Percentiles rank a stretch among this genome's conserved stretches.
These are phyloP conservation scores for Cochlearia excelsa DNA, from an alignment of 345 rosid species.

Conservation along the genomic window DNA sequence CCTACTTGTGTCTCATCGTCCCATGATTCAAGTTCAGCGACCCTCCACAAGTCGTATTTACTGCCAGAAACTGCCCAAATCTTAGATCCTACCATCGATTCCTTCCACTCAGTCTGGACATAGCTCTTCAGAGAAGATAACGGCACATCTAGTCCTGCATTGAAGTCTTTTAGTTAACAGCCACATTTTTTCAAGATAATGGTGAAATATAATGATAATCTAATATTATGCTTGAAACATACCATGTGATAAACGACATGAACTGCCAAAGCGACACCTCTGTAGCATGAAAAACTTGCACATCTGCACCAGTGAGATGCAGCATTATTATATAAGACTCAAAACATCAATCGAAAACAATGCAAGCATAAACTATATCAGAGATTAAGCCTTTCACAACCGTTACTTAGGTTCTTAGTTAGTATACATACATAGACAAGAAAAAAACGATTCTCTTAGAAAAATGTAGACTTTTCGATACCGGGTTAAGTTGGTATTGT, in stretches of 20 bases:
- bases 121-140: slow-evolving; percentile 71
- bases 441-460: not conserved
- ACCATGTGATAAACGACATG: slow-evolving; percentile 94
- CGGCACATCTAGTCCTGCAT: slow-evolving; percentile 73
- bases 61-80: slow-evolving; percentile 69
- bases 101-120: slow-evolving; percentile 59
- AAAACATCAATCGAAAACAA: slow-evolving; percentile 14
- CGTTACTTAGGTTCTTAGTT: not conserved
- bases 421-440: too few relatives aligned
- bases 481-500: not conserved
- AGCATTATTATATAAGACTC: slow-evolving; percentile 50
- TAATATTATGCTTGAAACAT: slow-evolving; percentile 33
- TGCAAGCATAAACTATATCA: not conserved
- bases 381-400: not conserved
- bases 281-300: slow-evolving; percentile 98
- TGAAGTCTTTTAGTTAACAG: slow-evolving; percentile 21
- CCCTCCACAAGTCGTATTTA: slow-evolving; percentile 60
- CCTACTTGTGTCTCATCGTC: slow-evolving; percentile 60
- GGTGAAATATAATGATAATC: not conserved
- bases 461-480: not conserved
- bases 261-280: slow-evolving; percentile 90
- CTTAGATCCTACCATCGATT: slow-evolving; percentile 76
- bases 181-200: not conserved
- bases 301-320: slow-evolving; percentile 65
- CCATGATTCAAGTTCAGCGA: slow-evolving; percentile 94